Base-by-base conservation (phyloP, 805 yeast genomes). In the Lipomyces spencermartinsiae region DNA sequence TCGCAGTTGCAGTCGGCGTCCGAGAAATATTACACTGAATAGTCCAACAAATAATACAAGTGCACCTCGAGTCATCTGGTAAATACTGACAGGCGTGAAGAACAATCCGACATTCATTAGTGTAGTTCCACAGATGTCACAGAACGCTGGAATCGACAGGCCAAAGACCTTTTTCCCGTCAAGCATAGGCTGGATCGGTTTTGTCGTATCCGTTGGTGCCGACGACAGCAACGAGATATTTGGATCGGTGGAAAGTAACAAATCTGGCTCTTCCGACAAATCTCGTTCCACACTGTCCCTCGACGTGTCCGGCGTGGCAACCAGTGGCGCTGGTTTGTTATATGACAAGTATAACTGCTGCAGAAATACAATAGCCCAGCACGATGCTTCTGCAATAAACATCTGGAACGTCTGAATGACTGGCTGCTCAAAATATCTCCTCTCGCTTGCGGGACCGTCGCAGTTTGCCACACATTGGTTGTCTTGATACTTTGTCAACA, bases 41-140 rank as follows among this genome's bases (percentile, higher is more conserved):
- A 87, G 77, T 0, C 93, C 96, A 31, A 90, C 96, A 78, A 89
- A 90, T 55, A 91, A 78, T 56, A 91, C 91, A 55, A 90, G 80
- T 0, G 92, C 85, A 1, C 96, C 95, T 71, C 96, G 81, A n/a
- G 90, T 87, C 96, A 91, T 91, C 76, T 91, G 96, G 77, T 90
- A 91, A 61, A 90, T 84, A 0, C 93, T 89, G 8, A 90, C 95
- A 0, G 95, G 94, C 0, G 88, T 87, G 77, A 87, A 87, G 31
- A 89, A 76, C 68, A 91, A 81, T 0, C 95, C 95, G n/a, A 90
- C 76, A 73, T 90, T 89, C 87, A 90, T 83, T 71, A 91, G 78
- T 0, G 95, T 90, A 0, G 96, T 91, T 2, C 89, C 94, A 49
- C 83, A 73, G 60, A 90, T 81, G 76, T 91, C 96, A 78, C 93